These are phyloP conservation scores for Cinchona pubescens DNA, from an alignment of 257 asterid genomes.

Conservation along the genomic window DNA sequence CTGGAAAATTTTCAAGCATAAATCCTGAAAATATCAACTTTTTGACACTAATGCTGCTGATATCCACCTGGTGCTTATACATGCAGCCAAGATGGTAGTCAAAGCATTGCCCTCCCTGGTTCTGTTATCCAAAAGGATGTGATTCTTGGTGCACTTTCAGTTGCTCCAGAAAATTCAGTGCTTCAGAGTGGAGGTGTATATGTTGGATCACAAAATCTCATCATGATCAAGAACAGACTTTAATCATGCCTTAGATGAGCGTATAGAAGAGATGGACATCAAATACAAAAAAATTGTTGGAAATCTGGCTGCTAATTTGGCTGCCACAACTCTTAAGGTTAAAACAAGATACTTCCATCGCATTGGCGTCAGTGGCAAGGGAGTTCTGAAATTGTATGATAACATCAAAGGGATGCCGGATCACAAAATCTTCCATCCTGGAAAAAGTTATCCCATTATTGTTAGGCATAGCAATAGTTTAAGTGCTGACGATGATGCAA, in stretches of 20 bases:
- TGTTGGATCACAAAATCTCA: conserved; percentile 63
- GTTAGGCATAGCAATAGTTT: conserved; percentile 80
- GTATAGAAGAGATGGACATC: conserved; percentile 81
- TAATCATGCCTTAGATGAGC: conserved; percentile 70
- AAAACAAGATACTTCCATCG: conserved; percentile 69
- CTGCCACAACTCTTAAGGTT: conserved; percentile 76
- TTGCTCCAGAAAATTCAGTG: conserved; percentile 56
- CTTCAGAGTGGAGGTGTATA: conserved; percentile 75
- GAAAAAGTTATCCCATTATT: conserved; percentile 54
- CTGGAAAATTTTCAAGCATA: too few relatives aligned
- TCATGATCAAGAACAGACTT: conserved; percentile 71
- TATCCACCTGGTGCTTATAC: too few relatives aligned
- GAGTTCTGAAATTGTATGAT: conserved; percentile 51
- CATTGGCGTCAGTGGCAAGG: conserved; percentile 68
- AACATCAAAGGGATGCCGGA: conserved; percentile 54
- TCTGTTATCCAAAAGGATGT: conserved; percentile 56
- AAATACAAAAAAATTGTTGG: conserved; percentile 75
- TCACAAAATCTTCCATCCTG: conserved; percentile 54
- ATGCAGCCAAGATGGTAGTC: too few relatives aligned
- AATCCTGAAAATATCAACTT: too few relatives aligned
- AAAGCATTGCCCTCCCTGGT: conserved; percentile 72
- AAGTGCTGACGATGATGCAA: conserved; percentile 84
- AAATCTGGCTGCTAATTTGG: conserved; percentile 71
- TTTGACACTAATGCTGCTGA: too few relatives aligned
- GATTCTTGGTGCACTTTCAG: conserved; percentile 83